A percentile compares a stretch with the other conserved stretches of the same genome.
These are phyloP conservation scores for Cyclotella atomus DNA, from an alignment of 108 stramenopile genomes.

Conservation along the genomic window DNA sequence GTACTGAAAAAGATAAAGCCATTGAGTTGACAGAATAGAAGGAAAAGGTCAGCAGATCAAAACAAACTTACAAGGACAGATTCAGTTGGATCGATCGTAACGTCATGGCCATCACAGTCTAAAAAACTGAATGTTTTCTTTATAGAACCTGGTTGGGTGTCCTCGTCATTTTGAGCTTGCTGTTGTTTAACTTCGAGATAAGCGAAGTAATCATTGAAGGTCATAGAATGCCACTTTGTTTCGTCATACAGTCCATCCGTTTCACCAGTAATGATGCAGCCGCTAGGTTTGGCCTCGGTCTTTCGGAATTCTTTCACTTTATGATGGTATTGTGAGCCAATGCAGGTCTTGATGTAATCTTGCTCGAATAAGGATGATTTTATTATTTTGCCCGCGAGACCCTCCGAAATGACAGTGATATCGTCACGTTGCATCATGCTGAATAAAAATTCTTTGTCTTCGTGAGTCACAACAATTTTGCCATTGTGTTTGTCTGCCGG, in stretches of 20 bases:
- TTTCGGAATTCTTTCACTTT: conserved; percentile 63
- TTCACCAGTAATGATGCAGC: not conserved
- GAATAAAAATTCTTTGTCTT: conserved; percentile 5
- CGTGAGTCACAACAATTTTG: not conserved
- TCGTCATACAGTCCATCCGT: conserved; percentile 14
- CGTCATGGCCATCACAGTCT: conserved; percentile 45
- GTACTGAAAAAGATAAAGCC: conserved; percentile 34
- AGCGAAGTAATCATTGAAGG: conserved; percentile 55
- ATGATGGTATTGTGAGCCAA: conserved; percentile 60
- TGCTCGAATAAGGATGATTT: conserved; percentile 51
- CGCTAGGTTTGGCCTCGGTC: not conserved
- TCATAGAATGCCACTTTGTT: conserved; percentile 58
- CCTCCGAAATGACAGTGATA: conserved; percentile 49
- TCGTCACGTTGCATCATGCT: not conserved
- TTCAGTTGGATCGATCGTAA: conserved; percentile 45
- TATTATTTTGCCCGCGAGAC: conserved; percentile 46
- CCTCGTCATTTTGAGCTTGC: not conserved
- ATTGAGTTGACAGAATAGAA: not conserved
- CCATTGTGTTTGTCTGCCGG: not conserved
- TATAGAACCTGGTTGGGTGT: not conserved
- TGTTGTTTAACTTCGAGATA: conserved; percentile 52
- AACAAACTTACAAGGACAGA: conserved; percentile 48
- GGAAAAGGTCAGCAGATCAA: not conserved
- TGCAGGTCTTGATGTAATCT: conserved; percentile 41
- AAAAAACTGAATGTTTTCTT: conserved; percentile 40